Evolutionary conservation across 495 filamentous ascomycete species (phyloP).

Genomic region (Glarea lozoyensis): DNA sequence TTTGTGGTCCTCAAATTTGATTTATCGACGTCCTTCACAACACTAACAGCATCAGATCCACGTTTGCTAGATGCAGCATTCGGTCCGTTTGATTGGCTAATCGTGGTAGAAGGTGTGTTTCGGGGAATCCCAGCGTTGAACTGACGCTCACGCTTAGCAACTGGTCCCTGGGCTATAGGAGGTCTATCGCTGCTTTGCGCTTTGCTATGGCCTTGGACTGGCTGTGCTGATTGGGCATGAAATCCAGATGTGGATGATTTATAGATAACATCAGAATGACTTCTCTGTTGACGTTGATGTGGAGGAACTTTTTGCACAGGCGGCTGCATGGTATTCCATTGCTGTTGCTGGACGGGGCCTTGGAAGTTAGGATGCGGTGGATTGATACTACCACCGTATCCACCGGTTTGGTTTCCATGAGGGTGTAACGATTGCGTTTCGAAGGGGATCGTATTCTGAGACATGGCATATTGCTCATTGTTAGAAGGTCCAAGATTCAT

Average conservation of each 20-base stretch:
- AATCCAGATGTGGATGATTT: conserved; percentile 5
- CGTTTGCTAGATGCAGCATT: not conserved
- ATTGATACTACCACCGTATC: too few relatives aligned
- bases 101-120: not conserved
- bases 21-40: not conserved
- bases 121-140: not conserved
- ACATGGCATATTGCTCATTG: conserved; percentile 9
- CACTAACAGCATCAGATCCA: not conserved
- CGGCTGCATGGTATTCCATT: conserved; percentile 12
- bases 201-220: not conserved
- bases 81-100: conserved; percentile 6
- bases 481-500: conserved; percentile 3
- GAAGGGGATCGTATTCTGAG: conserved; percentile 1
- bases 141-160: not conserved
- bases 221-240: conserved; percentile 12
- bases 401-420: too few relatives aligned
- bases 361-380: conserved; percentile 6
- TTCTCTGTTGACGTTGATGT: conserved; percentile 6
- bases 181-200: too few relatives aligned
- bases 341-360: conserved; percentile 4
- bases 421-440: too few relatives aligned
- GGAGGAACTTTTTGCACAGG: not conserved
- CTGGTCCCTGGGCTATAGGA: conserved; percentile 1
- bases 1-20: not conserved
- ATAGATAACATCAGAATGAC: conserved; percentile 2